Percentiles rank a stretch among this genome's conserved stretches.
Conservation (phyloP, 73 alveolate species). For the Durusdinium trenchii region DNA sequence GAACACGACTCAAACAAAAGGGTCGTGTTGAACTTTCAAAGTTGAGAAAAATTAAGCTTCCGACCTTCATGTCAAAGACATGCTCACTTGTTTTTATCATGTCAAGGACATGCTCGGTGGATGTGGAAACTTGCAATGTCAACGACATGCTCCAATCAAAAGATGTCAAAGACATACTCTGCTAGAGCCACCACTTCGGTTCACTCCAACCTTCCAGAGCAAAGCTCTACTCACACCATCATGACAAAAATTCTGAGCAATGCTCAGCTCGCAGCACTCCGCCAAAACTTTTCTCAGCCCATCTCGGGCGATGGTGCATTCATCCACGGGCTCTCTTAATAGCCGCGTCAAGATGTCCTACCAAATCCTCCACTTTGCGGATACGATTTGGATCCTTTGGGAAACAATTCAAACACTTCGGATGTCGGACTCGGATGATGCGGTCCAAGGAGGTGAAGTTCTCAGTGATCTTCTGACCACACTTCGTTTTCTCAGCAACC, state of each 20-base stretch:
- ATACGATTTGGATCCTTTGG: background rate
- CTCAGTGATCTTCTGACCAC: background rate
- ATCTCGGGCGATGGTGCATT: too few relatives aligned
- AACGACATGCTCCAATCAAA: background rate
- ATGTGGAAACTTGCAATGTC: background rate
- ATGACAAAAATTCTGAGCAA: background rate
- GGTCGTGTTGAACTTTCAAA: background rate
- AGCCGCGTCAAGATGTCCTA: background rate
- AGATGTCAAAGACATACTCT: too few relatives aligned
- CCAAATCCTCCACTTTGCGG: background rate
- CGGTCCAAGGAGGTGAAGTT: background rate
- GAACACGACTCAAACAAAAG: too few relatives aligned
- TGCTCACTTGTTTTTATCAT: too few relatives aligned
- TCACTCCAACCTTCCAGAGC: background rate
- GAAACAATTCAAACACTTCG: background rate
- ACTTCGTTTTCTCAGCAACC: background rate
- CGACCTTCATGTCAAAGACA: too few relatives aligned
- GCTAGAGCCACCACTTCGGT: background rate
- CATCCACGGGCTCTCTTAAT: background rate
- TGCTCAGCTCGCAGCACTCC: background rate
- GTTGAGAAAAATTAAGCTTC: too few relatives aligned
- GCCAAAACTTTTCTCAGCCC: too few relatives aligned
- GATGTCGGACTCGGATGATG: background rate
- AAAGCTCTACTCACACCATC: background rate
- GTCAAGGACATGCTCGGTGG: background rate